Evolutionary conservation across 1,284 basidiomycete genomes (phyloP).

Genomic region (Cryptococcus sp.): DNA sequence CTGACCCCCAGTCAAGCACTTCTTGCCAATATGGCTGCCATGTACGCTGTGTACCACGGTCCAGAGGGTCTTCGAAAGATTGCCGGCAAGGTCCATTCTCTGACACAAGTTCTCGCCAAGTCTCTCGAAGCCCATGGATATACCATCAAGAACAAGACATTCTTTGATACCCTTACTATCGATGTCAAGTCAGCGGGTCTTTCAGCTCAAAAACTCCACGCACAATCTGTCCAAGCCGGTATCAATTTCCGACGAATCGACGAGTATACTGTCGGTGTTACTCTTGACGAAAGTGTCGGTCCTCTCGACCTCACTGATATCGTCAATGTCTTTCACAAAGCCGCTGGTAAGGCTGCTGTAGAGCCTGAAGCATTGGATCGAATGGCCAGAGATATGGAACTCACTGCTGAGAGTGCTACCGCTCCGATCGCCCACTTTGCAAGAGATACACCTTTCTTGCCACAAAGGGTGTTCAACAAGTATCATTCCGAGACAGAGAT

Average conservation of each 20-base stretch:
- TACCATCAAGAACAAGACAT: conserved; percentile 57
- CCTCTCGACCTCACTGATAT: conserved; percentile 69
- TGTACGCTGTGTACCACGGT: conserved; percentile 97
- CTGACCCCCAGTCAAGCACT: conserved; percentile 67
- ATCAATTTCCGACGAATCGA: conserved; percentile 85
- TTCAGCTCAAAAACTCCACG: conserved; percentile 65
- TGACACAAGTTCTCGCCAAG: conserved; percentile 72
- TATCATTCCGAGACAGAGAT: conserved; percentile 98
- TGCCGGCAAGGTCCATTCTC: conserved; percentile 83
- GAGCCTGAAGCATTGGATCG: conserved; percentile 44
- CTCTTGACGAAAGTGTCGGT: conserved; percentile 86
- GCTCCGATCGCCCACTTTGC: conserved; percentile 55
- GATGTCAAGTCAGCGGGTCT: conserved; percentile 57
- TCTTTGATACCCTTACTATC: conserved; percentile 93
- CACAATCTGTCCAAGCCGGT: conserved; percentile 59
- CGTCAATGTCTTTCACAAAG: conserved; percentile 72
- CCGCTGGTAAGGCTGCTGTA: conserved; percentile 39
- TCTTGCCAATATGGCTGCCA: conserved; percentile 93
- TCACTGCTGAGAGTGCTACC: conserved; percentile 32
- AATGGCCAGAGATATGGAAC: conserved; percentile 36
- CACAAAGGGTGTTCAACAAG: conserved; percentile 86
- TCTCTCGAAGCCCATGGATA: conserved; percentile 71
- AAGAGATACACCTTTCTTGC: conserved; percentile 71
- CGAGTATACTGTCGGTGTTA: conserved; percentile 73
- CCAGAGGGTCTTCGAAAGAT: conserved; percentile 80